Percentiles rank a stretch among this genome's conserved stretches.
Conservation (phyloP, 106 monocot species). For the Triglochin maritima region DNA sequence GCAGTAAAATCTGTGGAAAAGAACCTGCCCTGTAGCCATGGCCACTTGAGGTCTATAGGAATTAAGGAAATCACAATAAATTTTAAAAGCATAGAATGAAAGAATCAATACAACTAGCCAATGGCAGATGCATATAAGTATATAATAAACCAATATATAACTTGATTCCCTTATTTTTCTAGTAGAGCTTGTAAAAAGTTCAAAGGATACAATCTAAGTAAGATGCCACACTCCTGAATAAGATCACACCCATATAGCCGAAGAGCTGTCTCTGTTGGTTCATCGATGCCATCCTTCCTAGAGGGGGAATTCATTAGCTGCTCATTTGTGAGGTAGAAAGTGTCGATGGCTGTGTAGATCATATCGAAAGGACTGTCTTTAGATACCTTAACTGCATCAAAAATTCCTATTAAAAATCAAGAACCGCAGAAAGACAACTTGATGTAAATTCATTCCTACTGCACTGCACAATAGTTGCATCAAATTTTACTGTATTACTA, state of each 20-base stretch:
- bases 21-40: constrained; percentile 90
- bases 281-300: constrained; percentile 85
- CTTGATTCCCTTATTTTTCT: background rate
- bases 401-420: background rate
- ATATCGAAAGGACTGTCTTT: constrained; percentile 13
- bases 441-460: too few relatives aligned
- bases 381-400: constrained; percentile 2
- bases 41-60: constrained; percentile 76
- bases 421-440: too few relatives aligned
- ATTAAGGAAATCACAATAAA: constrained; percentile 27
- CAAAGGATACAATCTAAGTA: constrained; percentile 79
- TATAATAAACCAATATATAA: background rate
- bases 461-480: too few relatives aligned
- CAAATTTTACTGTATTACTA: too few relatives aligned
- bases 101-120: background rate
- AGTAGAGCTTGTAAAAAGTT: background rate
- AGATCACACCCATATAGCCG: constrained; percentile 88
- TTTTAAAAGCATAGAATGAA: background rate
- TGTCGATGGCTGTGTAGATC: constrained; percentile 93
- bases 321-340: constrained; percentile 85
- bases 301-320: constrained; percentile 73
- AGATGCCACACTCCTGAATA: constrained; percentile 93
- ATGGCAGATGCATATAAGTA: background rate
- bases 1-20: constrained; percentile 92
- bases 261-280: constrained; percentile 56